These are phyloP conservation scores for Rubia tinctorum DNA, from an alignment of 305 asterid genomes.

Conservation along the genomic window DNA sequence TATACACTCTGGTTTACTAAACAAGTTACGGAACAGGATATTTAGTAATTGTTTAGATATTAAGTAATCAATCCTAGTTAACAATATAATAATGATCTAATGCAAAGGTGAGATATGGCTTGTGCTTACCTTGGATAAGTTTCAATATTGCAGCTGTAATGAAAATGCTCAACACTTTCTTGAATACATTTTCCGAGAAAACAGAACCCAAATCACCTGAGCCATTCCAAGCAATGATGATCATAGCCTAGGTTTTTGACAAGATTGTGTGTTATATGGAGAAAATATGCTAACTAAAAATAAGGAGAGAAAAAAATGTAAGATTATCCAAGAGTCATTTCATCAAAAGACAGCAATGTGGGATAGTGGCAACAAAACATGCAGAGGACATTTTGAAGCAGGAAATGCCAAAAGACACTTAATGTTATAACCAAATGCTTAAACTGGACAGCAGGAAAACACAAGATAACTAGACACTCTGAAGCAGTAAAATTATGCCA, in stretches of 20 bases:
- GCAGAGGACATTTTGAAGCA: background rate
- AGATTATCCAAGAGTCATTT: background rate
- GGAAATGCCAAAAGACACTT: background rate
- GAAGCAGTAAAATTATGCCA: background rate
- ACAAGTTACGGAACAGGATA: background rate
- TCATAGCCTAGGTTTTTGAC: constrained; percentile 66
- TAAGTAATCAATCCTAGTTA: background rate
- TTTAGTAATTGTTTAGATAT: background rate
- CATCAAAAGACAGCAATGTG: background rate
- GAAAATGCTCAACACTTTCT: constrained; percentile 84
- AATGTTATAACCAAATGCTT: background rate
- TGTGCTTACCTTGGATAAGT: constrained; percentile 64
- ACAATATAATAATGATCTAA: background rate
- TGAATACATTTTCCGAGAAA: constrained; percentile 68
- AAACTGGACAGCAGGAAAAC: background rate
- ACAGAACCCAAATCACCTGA: constrained; percentile 58
- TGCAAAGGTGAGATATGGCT: constrained; percentile 10
- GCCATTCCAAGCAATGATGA: constrained; percentile 88
- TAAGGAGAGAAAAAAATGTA: constrained; percentile 6
- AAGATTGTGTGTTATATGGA: constrained; percentile 15
- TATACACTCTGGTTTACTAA: background rate
- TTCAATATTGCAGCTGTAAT: constrained; percentile 92
- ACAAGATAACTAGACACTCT: background rate
- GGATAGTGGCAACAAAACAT: constrained; percentile 3
- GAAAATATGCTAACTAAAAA: constrained; percentile 6